A percentile compares a stretch with the other conserved stretches of the same genome.
These are phyloP conservation scores for Bryum argenteum DNA, from an alignment of 225 moss, liverwort and hornwort genomes.

Conservation along the genomic window DNA sequence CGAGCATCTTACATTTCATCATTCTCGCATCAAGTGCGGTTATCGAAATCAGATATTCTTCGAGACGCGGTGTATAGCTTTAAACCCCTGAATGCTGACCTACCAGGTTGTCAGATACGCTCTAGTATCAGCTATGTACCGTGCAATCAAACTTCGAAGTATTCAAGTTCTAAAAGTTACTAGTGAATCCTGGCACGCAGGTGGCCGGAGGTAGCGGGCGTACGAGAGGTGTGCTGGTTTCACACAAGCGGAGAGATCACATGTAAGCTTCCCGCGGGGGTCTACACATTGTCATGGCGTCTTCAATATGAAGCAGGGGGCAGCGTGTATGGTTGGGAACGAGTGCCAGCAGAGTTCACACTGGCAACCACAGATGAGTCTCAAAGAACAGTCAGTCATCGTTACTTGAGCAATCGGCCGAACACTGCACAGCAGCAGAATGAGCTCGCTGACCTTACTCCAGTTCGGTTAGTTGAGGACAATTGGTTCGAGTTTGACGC, in stretches of 20 bases:
- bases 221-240: constrained; percentile 48
- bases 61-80: background rate
- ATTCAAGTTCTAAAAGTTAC: background rate
- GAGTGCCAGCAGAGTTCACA: constrained; percentile 26
- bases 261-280: constrained; percentile 43
- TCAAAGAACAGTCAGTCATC: constrained; percentile 27
- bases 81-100: background rate
- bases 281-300: constrained; percentile 57
- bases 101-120: background rate
- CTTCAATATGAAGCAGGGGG: constrained; percentile 9
- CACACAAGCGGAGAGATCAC: constrained; percentile 31
- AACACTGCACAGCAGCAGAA: constrained; percentile 9
- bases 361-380: constrained; percentile 35
- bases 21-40: constrained; percentile 5
- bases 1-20: background rate
- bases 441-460: constrained; percentile 28
- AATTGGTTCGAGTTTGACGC: constrained; percentile 46
- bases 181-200: constrained; percentile 26
- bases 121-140: background rate
- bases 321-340: constrained; percentile 16
- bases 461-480: constrained; percentile 37
- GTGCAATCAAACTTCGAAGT: background rate
- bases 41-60: background rate
- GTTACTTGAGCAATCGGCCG: constrained; percentile 24
- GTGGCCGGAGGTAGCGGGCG: constrained; percentile 49